Conservation (phyloP, 257 asterid genomes). For the Solanum megistacrolobum region DNA sequence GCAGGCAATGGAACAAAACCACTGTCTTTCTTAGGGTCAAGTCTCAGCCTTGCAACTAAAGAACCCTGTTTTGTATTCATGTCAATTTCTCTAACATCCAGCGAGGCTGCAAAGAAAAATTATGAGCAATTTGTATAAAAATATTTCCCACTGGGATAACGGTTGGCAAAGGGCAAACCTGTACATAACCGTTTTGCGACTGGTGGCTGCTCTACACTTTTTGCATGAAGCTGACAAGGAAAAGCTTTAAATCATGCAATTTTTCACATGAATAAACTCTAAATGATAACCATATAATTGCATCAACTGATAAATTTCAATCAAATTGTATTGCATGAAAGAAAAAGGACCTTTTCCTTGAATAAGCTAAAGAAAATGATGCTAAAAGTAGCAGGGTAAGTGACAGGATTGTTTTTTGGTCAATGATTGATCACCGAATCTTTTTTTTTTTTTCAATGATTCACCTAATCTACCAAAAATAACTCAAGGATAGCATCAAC, state of each 20-base stretch:
- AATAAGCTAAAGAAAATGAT: neutral
- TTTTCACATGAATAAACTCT: neutral
- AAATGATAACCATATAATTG: neutral
- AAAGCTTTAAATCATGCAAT: conserved; percentile 2
- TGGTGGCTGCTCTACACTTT: conserved; percentile 56
- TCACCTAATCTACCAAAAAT: neutral
- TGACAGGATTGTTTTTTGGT: neutral
- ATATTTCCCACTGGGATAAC: neutral
- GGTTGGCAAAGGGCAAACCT: conserved; percentile 36
- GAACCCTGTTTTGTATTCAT: conserved; percentile 38
- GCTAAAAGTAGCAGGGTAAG: neutral
- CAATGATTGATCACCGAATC: neutral
- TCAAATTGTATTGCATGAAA: neutral
- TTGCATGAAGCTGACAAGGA: conserved; percentile 81
- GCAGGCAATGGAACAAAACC: conserved; percentile 92
- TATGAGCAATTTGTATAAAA: conserved; percentile 13
- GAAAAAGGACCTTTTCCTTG: neutral
- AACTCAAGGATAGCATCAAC: neutral
- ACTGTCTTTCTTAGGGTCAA: conserved; percentile 61
- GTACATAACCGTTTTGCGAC: conserved; percentile 58
- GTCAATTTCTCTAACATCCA: conserved; percentile 31
- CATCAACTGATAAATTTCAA: neutral
- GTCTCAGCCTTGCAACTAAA: conserved; percentile 66
- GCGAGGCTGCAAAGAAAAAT: conserved; percentile 38
- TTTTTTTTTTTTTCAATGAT: neutral